Percentiles rank a stretch among this genome's conserved stretches.
phyloP scores from a whole-genome alignment of 768 basidiomycete species.

The Galerina marginata region DNA sequence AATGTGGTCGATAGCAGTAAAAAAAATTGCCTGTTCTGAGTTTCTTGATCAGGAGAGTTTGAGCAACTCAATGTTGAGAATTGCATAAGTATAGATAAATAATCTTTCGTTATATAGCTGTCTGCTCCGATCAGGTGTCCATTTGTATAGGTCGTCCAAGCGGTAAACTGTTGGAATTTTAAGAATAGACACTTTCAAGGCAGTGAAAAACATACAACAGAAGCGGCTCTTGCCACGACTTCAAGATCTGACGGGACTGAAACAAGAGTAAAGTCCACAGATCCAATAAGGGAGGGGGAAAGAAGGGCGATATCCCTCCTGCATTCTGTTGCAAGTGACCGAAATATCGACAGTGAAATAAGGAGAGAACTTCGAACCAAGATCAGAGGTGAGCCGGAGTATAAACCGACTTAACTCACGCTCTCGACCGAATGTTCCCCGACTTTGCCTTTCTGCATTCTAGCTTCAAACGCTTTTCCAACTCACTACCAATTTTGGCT shows the following conservation, averaged over 20 bases:
- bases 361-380: conserved; percentile 64
- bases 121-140: conserved; percentile 85
- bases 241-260: conserved; percentile 71
- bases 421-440: conserved; percentile 79
- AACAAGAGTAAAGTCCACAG: conserved; percentile 61
- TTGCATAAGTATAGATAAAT: conserved; percentile 66
- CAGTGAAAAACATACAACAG: conserved; percentile 60
- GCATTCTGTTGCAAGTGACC: conserved; percentile 85
- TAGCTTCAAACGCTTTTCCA: conserved; percentile 72
- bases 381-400: background rate
- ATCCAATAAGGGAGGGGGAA: conserved; percentile 70
- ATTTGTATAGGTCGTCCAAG: conserved; percentile 92
- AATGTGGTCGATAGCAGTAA: background rate
- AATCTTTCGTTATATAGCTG: conserved; percentile 67
- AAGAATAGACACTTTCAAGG: background rate
- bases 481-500: conserved; percentile 73
- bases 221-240: conserved; percentile 77
- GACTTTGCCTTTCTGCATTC: conserved; percentile 73
- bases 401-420: conserved; percentile 54
- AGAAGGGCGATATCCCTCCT: conserved; percentile 80
- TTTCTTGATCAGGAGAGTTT: conserved; percentile 65
- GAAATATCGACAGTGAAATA: conserved; percentile 83
- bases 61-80: conserved; percentile 68
- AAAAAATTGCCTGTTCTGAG: conserved; percentile 66
- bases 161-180: conserved; percentile 70